phyloP scores from a whole-genome alignment of 306 rosid species.

The Morella rubra region DNA sequence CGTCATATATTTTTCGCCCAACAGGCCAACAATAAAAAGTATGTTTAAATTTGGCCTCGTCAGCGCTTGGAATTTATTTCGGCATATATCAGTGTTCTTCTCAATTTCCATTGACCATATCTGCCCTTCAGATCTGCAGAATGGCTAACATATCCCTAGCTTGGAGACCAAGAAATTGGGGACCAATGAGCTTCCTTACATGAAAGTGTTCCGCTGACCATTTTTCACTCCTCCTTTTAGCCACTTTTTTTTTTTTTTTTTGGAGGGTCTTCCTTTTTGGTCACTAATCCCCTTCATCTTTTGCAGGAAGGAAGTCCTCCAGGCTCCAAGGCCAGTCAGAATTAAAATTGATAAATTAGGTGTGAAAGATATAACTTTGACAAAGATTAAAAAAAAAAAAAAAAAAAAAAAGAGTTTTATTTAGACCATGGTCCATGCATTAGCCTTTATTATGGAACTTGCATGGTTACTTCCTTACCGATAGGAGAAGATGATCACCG shows the following conservation, averaged over 20 bases:
- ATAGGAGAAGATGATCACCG: not conserved
- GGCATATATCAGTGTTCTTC: not conserved
- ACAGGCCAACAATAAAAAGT: no score
- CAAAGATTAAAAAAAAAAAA: not conserved
- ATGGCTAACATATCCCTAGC: conserved; percentile 29
- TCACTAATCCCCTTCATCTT: conserved; percentile 8
- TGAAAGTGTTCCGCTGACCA: not conserved
- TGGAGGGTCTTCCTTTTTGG: no score
- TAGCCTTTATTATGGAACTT: not conserved
- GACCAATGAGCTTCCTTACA: not conserved
- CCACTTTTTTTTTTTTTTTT: not conserved
- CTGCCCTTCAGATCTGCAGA: conserved; percentile 13
- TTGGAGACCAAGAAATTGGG: conserved; percentile 11
- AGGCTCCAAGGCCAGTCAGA: no score
- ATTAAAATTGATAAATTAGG: no score
- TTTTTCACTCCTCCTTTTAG: not conserved
- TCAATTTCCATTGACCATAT: not conserved
- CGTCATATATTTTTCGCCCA: no score
- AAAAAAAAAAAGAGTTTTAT: no score
- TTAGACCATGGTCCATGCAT: not conserved
- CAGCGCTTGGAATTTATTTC: no score
- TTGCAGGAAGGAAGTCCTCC: no score
- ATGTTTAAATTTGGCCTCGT: no score
- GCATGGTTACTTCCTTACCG: not conserved
- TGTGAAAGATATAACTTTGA: no score